These are phyloP conservation scores for Fragilaria crotonensis DNA, from an alignment of 108 stramenopile species.

Conservation along the genomic window DNA sequence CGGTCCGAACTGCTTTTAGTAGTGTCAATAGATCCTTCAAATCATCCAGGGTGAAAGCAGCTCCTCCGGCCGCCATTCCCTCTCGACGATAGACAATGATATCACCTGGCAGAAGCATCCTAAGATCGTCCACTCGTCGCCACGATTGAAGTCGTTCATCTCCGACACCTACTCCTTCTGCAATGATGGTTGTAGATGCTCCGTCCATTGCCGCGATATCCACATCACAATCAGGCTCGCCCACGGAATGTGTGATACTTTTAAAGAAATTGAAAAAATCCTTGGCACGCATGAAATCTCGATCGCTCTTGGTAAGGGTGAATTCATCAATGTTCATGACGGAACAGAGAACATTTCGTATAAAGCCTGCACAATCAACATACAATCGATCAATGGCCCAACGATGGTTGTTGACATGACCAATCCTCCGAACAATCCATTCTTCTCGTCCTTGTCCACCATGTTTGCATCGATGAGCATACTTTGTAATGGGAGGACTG, in stretches of 20 bases:
- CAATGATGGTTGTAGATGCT: neutral
- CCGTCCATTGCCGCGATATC: too few species aligned
- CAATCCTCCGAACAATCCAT: too few species aligned
- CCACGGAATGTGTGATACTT: too few species aligned
- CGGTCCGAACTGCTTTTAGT: conserved; percentile 14
- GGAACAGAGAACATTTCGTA: conserved; percentile 9
- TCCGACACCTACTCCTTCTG: neutral
- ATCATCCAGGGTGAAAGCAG: conserved; percentile 21
- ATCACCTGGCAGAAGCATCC: conserved; percentile 4
- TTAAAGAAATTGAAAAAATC: conserved; percentile 22
- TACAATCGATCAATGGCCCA: conserved; percentile 1
- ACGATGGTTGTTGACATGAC: neutral
- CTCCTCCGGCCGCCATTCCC: conserved; percentile 24
- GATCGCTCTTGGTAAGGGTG: conserved; percentile 12
- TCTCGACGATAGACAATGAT: conserved; percentile 18
- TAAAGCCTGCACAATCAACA: conserved; percentile 30
- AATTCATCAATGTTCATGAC: conserved; percentile 5
- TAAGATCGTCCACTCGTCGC: neutral
- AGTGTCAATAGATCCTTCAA: conserved; percentile 8
- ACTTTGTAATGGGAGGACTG: conserved; percentile 2
- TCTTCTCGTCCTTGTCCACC: conserved; percentile 9
- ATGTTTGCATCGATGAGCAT: conserved; percentile 13
- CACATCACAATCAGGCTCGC: too few species aligned
- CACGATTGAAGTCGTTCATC: neutral
- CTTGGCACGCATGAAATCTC: conserved; percentile 29